Percentiles rank a stretch among this genome's conserved stretches.
Conservation (phyloP, 75 land plant genomes). For the Chamaecyparis obtusa region DNA sequence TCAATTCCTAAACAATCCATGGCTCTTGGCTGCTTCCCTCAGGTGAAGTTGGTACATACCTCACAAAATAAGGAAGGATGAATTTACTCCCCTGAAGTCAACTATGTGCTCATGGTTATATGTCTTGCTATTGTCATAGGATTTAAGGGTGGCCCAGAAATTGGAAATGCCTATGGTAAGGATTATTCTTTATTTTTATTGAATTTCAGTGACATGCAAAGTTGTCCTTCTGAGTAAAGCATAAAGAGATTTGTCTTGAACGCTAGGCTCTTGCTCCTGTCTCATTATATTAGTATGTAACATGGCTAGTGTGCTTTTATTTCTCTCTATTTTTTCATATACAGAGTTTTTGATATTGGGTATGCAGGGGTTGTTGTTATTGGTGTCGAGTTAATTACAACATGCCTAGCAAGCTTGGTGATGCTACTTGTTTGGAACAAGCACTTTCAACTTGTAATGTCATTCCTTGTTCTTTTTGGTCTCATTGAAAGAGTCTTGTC, state of each 20-base stretch:
- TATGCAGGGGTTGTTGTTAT: slow-evolving; percentile 55
- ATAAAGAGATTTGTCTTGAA: no score
- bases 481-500: slow-evolving; percentile 44
- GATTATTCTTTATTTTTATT: background rate
- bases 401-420: slow-evolving; percentile 37
- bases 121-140: slow-evolving; percentile 36
- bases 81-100: slow-evolving; percentile 59
- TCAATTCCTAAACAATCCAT: slow-evolving; percentile 51
- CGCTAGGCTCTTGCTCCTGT: no score
- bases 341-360: background rate
- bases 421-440: slow-evolving; percentile 51
- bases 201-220: no score
- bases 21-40: slow-evolving; percentile 59
- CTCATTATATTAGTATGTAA: background rate
- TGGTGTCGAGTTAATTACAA: slow-evolving; percentile 62
- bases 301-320: background rate
- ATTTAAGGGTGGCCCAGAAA: slow-evolving; percentile 32
- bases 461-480: slow-evolving; percentile 29
- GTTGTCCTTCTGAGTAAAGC: no score
- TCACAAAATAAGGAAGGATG: slow-evolving; percentile 46
- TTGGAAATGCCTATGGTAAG: slow-evolving; percentile 62
- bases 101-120: slow-evolving; percentile 51
- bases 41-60: slow-evolving; percentile 54
- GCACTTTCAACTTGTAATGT: slow-evolving; percentile 10
- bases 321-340: background rate